Evolutionary conservation across 2,329 filamentous ascomycete species (phyloP).

Genomic region (Chaetomium strumarium): DNA sequence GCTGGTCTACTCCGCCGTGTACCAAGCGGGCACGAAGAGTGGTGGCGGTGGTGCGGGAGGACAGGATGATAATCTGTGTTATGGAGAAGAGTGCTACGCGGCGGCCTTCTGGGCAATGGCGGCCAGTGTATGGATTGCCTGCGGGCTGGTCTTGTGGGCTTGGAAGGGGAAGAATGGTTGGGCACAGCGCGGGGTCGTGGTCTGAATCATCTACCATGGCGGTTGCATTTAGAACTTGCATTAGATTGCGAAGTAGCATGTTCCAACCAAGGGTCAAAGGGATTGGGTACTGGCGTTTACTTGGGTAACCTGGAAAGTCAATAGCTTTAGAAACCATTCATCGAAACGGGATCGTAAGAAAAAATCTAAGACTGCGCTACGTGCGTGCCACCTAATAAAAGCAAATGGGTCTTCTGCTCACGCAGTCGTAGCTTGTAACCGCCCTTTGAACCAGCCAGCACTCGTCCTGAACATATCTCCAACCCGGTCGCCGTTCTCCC

Average conservation of each 20-base stretch:
- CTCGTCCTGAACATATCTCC: slow-evolving; percentile 30
- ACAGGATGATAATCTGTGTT: slow-evolving; percentile 60
- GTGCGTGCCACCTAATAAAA: too few relatives aligned
- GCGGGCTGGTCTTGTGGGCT: slow-evolving; percentile 65
- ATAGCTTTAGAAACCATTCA: too few relatives aligned
- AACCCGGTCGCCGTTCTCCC: slow-evolving; percentile 32
- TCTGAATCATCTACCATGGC: slow-evolving; percentile 23
- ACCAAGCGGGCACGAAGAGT: slow-evolving; percentile 58
- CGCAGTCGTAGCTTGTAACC: not conserved
- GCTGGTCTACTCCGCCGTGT: slow-evolving; percentile 75
- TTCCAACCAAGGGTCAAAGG: too few relatives aligned
- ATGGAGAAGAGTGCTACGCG: slow-evolving; percentile 76
- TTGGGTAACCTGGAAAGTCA: too few relatives aligned
- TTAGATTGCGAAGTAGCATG: not conserved
- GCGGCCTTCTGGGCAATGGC: slow-evolving; percentile 82
- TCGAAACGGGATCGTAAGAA: too few relatives aligned
- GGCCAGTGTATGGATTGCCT: slow-evolving; percentile 70
- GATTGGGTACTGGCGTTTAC: too few relatives aligned
- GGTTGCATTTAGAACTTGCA: not conserved
- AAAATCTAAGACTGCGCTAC: too few relatives aligned
- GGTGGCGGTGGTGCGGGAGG: slow-evolving; percentile 22
- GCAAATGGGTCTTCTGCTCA: too few relatives aligned
- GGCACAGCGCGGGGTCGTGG: slow-evolving; percentile 67
- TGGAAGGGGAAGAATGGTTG: slow-evolving; percentile 77
- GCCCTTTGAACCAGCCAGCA: not conserved